These are phyloP conservation scores for Rhodotorula sp. DNA, from an alignment of 1,284 basidiomycete species.

Conservation along the genomic window DNA sequence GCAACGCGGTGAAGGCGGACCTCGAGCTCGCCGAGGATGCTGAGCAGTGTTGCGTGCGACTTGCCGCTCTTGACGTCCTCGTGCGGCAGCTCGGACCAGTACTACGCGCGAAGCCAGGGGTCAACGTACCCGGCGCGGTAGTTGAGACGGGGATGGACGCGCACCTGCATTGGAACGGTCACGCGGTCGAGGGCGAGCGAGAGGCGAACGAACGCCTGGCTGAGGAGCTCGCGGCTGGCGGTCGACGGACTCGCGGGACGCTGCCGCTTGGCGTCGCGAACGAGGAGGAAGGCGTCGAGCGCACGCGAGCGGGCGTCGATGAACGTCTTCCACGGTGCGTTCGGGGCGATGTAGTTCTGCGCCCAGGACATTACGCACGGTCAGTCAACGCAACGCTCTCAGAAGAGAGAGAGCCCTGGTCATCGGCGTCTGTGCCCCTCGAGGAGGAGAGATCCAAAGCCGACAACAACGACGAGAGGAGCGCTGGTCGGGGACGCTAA, in stretches of 20 bases:
- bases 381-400: background rate
- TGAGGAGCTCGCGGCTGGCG: background rate
- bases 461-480: too few relatives aligned
- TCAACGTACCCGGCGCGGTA: accelerated
- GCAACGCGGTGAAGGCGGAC: background rate
- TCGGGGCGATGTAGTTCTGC: background rate
- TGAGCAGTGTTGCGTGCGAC: background rate
- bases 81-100: constrained; percentile 14
- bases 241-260: background rate
- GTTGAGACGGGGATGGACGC: background rate
- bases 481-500: too few relatives aligned
- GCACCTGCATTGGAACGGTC: constrained; percentile 4
- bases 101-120: background rate
- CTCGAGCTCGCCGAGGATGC: background rate
- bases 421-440: too few relatives aligned
- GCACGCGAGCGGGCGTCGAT: background rate
- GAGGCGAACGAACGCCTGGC: constrained; percentile 2
- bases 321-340: constrained; percentile 14
- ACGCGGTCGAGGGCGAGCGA: constrained; percentile 5
- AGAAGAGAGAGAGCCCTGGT: too few relatives aligned
- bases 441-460: background rate
- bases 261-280: background rate
- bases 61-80: background rate
- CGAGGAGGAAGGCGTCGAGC: constrained; percentile 1
- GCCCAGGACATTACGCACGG: background rate